Conservation (phyloP, 176 grass and related monocot genomes). For the Dactylis glomerata region DNA sequence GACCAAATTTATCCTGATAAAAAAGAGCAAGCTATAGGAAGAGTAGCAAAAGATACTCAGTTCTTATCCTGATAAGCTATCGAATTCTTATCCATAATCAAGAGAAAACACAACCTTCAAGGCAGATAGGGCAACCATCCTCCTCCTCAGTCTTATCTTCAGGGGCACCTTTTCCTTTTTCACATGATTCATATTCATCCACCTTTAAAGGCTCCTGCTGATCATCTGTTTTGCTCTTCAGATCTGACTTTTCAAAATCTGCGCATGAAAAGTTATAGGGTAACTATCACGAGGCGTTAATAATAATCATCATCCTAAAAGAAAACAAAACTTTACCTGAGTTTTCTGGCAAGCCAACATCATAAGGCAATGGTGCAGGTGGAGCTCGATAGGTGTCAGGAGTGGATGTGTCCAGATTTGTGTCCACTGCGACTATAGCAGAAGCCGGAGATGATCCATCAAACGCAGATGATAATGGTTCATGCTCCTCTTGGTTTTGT, state of each 20-base stretch:
- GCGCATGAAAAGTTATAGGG: conserved; percentile 34
- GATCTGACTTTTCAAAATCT: conserved; percentile 51
- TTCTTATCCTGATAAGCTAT: conserved; percentile 1
- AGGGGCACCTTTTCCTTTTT: conserved; percentile 37
- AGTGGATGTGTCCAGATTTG: conserved; percentile 72
- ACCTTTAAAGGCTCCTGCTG: conserved; percentile 53
- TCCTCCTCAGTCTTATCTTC: conserved; percentile 62
- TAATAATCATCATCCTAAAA: not conserved
- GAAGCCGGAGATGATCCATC: conserved; percentile 57
- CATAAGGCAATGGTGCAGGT: conserved; percentile 82
- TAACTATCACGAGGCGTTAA: not conserved
- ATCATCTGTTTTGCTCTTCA: conserved; percentile 55
- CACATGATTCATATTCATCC: conserved; percentile 48
- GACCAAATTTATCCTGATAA: not conserved
- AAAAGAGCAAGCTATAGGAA: not conserved
- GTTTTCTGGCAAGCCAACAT: conserved; percentile 54
- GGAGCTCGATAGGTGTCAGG: conserved; percentile 79
- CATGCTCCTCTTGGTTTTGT: conserved; percentile 69
- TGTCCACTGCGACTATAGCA: conserved; percentile 55
- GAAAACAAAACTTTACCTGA: conserved; percentile 32
- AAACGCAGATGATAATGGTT: conserved; percentile 60
- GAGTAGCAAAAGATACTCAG: conserved; percentile 22
- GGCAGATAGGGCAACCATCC: conserved; percentile 96
- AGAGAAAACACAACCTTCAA: conserved; percentile 72
- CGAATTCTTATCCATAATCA: not conserved